A percentile compares a stretch with the other conserved stretches of the same genome.
Evolutionary conservation across 257 asterid genomes (phyloP).

Genomic region (Avicennia marina): DNA sequence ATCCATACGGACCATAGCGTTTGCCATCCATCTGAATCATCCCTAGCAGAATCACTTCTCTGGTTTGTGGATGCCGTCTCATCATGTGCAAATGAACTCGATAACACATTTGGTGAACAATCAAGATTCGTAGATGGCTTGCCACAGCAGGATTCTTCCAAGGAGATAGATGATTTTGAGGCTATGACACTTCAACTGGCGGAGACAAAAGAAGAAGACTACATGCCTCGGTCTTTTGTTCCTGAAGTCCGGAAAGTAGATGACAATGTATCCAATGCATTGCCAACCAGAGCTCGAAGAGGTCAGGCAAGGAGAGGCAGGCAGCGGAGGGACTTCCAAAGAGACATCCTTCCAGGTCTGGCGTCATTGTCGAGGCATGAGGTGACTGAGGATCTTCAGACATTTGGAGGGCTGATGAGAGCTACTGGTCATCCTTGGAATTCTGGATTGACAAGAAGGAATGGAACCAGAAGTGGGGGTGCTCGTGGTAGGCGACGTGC

Average conservation of each 20-base stretch:
- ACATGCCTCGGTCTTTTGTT: constrained; percentile 66
- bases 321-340: constrained; percentile 85
- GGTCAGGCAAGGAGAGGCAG: constrained; percentile 96
- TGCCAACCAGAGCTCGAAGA: constrained; percentile 54
- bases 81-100: constrained; percentile 32
- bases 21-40: constrained; percentile 17
- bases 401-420: constrained; percentile 84
- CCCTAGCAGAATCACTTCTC: constrained; percentile 30
- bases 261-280: constrained; percentile 34
- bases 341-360: constrained; percentile 91
- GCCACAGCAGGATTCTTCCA: neutral
- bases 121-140: neutral
- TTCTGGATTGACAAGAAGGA: constrained; percentile 63
- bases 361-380: constrained; percentile 78
- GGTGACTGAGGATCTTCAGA: constrained; percentile 91
- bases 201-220: constrained; percentile 71
- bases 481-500: constrained; percentile 61
- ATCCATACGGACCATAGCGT: constrained; percentile 16
- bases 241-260: constrained; percentile 41
- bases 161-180: constrained; percentile 82
- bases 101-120: constrained; percentile 19
- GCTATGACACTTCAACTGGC: constrained; percentile 62
- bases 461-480: constrained; percentile 52
- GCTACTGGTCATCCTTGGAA: constrained; percentile 84
- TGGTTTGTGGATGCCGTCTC: constrained; percentile 59